phyloP scores from a whole-genome alignment of 352 stramenopile species.

The Pythium sukuiense region DNA sequence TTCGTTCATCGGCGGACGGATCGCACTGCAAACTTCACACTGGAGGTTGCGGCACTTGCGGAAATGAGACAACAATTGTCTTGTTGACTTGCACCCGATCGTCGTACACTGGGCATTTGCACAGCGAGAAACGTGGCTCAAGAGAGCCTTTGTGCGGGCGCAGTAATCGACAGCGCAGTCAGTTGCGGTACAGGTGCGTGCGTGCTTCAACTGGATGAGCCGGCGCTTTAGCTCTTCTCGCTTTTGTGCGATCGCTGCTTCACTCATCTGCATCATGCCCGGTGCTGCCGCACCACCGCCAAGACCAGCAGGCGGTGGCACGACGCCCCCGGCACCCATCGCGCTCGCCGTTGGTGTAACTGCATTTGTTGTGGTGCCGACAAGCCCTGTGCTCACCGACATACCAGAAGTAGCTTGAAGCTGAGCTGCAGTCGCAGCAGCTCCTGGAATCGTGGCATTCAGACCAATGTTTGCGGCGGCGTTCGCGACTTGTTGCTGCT shows the following conservation, averaged over 20 bases:
- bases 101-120: constrained; percentile 85
- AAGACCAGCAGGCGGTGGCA: constrained; percentile 21
- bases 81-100: constrained; percentile 86
- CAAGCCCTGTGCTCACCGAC: background rate
- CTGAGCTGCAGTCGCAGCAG: constrained; percentile 31
- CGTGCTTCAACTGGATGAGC: constrained; percentile 87
- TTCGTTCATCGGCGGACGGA: constrained; percentile 87
- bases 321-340: constrained; percentile 1
- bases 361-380: background rate
- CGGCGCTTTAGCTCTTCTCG: constrained; percentile 83
- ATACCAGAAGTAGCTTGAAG: constrained; percentile 25
- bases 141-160: constrained; percentile 72
- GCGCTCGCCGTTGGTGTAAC: background rate
- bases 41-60: constrained; percentile 87
- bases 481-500: constrained; percentile 58
- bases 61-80: constrained; percentile 85
- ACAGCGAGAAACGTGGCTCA: constrained; percentile 82
- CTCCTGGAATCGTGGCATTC: constrained; percentile 32
- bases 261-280: constrained; percentile 73
- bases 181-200: constrained; percentile 70
- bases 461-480: constrained; percentile 32
- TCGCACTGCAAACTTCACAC: constrained; percentile 86
- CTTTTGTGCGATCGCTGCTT: constrained; percentile 82
- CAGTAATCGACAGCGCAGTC: constrained; percentile 85
- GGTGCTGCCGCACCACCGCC: constrained; percentile 17